A percentile compares a stretch with the other conserved stretches of the same genome.
phyloP scores from a whole-genome alignment of 129 eudicot species.

The Chrysanthemum lavandulifolium region DNA sequence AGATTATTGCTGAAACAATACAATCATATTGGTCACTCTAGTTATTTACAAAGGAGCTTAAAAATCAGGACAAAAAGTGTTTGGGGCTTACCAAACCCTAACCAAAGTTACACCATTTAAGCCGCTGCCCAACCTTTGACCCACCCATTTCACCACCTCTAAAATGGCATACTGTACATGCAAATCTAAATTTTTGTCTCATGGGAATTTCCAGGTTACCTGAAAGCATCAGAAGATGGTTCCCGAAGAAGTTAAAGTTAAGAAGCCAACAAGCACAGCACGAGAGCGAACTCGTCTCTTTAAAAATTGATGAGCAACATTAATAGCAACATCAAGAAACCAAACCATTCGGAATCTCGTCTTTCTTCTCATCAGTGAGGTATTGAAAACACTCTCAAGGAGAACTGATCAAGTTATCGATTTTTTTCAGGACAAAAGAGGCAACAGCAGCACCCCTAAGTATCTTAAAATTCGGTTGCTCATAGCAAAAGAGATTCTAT shows the following conservation, averaged over 20 bases:
- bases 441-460: neutral
- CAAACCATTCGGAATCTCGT: neutral
- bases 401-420: neutral
- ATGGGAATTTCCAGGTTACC: conserved; percentile 56
- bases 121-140: too few species aligned
- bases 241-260: conserved; percentile 53
- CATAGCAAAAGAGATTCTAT: neutral
- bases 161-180: neutral
- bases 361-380: conserved; percentile 2
- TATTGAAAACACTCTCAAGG: conserved; percentile 2
- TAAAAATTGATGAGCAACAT: conserved; percentile 54
- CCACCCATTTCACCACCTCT: neutral
- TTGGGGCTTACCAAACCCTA: too few species aligned
- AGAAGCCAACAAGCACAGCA: conserved; percentile 72
- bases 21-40: neutral
- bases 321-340: conserved; percentile 22
- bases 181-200: neutral
- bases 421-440: neutral
- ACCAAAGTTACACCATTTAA: too few species aligned
- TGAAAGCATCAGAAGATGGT: conserved; percentile 69
- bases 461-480: neutral
- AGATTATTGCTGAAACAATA: too few species aligned
- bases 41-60: too few species aligned
- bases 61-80: too few species aligned
- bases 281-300: conserved; percentile 77